Conservation (phyloP, 169 alveolate genomes). For the Cryptosporidium felis region DNA sequence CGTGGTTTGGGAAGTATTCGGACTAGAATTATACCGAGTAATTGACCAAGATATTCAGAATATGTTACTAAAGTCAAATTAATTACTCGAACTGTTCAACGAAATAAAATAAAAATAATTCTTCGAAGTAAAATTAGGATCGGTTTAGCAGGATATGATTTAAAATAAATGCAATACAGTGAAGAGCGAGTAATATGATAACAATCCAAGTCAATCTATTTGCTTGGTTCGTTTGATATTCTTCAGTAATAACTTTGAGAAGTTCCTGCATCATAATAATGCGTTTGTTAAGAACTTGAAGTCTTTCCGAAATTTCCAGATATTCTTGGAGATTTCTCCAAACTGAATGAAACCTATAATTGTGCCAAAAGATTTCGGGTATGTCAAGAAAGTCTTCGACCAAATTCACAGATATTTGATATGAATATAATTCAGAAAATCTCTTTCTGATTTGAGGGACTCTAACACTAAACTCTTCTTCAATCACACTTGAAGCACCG, state of each 20-base stretch:
- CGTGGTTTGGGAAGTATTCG: constrained; percentile 36
- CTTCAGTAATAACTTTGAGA: constrained; percentile 57
- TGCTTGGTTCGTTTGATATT: constrained; percentile 54
- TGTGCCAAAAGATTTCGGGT: constrained; percentile 80
- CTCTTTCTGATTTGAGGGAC: constrained; percentile 67
- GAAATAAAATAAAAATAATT: background rate
- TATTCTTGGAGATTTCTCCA: constrained; percentile 51
- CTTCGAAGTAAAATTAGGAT: too few species aligned
- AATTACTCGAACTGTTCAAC: background rate
- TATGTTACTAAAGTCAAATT: too few species aligned
- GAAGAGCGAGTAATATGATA: constrained; percentile 4
- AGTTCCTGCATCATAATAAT: constrained; percentile 68
- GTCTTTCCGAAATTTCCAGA: constrained; percentile 43
- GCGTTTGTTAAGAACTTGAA: constrained; percentile 46
- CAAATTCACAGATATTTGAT: constrained; percentile 76
- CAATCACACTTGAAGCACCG: constrained; percentile 74
- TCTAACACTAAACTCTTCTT: constrained; percentile 58
- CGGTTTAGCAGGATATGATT: constrained; percentile 4
- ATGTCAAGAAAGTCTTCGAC: constrained; percentile 79
- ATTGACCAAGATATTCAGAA: constrained; percentile 4
- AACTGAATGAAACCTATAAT: constrained; percentile 39
- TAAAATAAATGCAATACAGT: constrained; percentile 19
- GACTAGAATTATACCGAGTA: constrained; percentile 24
- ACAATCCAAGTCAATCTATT: constrained; percentile 67
- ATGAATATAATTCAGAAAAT: constrained; percentile 74